Conservation (phyloP, 1,139 yeast genomes). For the Pichia sp. region DNA sequence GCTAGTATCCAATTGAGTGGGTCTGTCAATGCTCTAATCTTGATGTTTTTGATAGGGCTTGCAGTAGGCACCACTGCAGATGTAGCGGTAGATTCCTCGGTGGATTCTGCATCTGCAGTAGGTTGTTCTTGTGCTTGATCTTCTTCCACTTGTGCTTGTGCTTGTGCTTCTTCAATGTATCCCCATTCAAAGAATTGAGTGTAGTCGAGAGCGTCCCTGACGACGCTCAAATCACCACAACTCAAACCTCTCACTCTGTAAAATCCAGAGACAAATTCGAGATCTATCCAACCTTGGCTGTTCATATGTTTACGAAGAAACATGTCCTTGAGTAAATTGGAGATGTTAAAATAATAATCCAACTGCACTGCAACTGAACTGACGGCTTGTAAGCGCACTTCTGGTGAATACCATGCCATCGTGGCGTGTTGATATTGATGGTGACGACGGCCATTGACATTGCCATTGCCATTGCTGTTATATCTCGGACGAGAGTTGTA, state of each 20-base stretch:
- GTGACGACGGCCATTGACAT: not conserved
- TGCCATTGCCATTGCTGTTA: not conserved
- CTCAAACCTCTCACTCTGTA: conserved; percentile 62
- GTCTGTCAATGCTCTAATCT: conserved; percentile 37
- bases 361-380: conserved; percentile 45
- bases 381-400: conserved; percentile 9
- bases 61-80: too few species aligned
- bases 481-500: not conserved
- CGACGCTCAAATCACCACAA: conserved; percentile 39
- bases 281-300: conserved; percentile 62
- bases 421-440: not conserved
- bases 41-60: conserved; percentile 17
- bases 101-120: conserved; percentile 1
- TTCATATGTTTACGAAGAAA: conserved; percentile 77
- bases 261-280: conserved; percentile 58
- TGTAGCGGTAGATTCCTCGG: not conserved
- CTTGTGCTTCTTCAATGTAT: conserved; percentile 5
- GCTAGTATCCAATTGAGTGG: conserved; percentile 48
- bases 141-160: not conserved
- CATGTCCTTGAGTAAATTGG: conserved; percentile 77
- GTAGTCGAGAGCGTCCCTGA: conserved; percentile 38
- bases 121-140: conserved; percentile 17
- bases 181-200: conserved; percentile 39
- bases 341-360: conserved; percentile 84
- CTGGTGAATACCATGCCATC: conserved; percentile 11